Evolutionary conservation across 345 rosid genomes (phyloP).

Genomic region (Noccaea caerulescens): DNA sequence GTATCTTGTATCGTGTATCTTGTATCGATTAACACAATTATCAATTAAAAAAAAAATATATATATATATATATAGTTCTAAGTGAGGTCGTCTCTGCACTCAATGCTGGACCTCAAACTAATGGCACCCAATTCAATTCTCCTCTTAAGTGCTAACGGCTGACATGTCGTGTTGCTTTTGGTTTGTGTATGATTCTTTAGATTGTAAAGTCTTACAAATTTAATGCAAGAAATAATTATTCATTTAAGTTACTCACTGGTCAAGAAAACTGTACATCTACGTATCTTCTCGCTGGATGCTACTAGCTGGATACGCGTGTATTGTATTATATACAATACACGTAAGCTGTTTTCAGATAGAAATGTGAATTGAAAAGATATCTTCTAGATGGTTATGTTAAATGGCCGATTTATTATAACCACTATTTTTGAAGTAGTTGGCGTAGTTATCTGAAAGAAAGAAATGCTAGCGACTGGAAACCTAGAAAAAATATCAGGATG

Average conservation of each 20-base stretch:
- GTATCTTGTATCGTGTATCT: too few relatives aligned
- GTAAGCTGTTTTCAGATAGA: background rate
- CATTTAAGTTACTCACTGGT: background rate
- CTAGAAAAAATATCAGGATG: too few relatives aligned
- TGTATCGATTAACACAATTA: too few relatives aligned
- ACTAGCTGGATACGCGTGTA: background rate
- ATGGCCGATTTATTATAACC: too few relatives aligned
- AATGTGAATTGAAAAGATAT: background rate
- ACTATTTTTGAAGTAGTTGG: too few relatives aligned
- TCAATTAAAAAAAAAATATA: too few relatives aligned
- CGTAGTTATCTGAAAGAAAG: too few relatives aligned
- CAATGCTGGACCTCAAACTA: too few relatives aligned
- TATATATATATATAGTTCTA: background rate
- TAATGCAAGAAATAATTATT: background rate
- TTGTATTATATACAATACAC: background rate
- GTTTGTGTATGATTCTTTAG: background rate
- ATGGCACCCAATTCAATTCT: background rate
- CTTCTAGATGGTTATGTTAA: too few relatives aligned
- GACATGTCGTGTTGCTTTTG: background rate
- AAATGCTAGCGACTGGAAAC: too few relatives aligned
- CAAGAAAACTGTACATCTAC: too few relatives aligned
- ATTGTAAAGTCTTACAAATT: background rate
- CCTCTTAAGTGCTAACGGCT: background rate
- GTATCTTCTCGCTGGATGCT: too few relatives aligned
- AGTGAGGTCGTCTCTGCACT: background rate